These are phyloP conservation scores for Ustilago curta DNA, from an alignment of 1,284 basidiomycete species.

Conservation along the genomic window DNA sequence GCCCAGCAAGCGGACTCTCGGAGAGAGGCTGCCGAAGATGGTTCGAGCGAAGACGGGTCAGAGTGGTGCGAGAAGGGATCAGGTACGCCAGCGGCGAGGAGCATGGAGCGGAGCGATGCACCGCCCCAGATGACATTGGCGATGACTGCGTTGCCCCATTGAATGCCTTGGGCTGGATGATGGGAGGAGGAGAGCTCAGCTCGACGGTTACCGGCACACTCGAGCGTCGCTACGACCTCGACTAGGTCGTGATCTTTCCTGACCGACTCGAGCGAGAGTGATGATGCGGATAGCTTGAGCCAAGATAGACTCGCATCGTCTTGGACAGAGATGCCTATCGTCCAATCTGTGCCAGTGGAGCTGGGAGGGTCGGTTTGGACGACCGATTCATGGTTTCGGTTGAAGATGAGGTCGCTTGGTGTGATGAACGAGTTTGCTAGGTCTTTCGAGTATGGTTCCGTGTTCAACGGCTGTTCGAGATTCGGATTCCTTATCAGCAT, in stretches of 20 bases:
- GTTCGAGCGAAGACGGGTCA: slow-evolving; percentile 15
- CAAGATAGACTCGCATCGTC: slow-evolving; percentile 1
- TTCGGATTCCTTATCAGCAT: slow-evolving; percentile 14
- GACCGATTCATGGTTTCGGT: slow-evolving; percentile 55
- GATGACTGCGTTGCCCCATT: slow-evolving; percentile 54
- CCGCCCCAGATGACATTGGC: slow-evolving; percentile 51
- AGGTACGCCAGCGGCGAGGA: slow-evolving; percentile 38
- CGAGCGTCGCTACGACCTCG: slow-evolving; percentile 46
- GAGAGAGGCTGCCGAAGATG: slow-evolving; percentile 21
- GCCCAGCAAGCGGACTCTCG: slow-evolving; percentile 33
- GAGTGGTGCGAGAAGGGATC: slow-evolving; percentile 49
- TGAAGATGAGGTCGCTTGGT: slow-evolving; percentile 46
- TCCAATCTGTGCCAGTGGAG: slow-evolving; percentile 16
- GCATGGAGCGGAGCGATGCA: slow-evolving; percentile 34
- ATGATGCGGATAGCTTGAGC: not conserved
- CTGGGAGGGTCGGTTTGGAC: not conserved
- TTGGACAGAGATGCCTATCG: slow-evolving; percentile 22
- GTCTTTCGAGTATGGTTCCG: slow-evolving; percentile 32
- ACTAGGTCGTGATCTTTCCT: slow-evolving; percentile 13
- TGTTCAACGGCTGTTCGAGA: slow-evolving; percentile 46
- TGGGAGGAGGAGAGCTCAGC: slow-evolving; percentile 36
- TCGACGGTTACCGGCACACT: slow-evolving; percentile 57
- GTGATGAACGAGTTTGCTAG: slow-evolving; percentile 41
- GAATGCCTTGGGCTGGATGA: slow-evolving; percentile 46
- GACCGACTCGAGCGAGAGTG: slow-evolving; percentile 20